phyloP scores from a whole-genome alignment of 192 early-diverging fungal species.

The Diversispora epigaea region DNA sequence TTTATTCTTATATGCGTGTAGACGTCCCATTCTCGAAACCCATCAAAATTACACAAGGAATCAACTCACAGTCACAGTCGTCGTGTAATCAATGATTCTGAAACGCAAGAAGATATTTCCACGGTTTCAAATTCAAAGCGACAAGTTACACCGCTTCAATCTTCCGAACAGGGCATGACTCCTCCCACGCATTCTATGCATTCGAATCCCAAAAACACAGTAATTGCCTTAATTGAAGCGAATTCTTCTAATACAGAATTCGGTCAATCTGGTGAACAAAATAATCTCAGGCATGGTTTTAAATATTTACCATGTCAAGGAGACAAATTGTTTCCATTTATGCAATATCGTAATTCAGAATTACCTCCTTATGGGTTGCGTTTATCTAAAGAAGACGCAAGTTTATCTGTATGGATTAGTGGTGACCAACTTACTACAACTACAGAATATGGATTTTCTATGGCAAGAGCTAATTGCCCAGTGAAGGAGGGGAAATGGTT shows the following conservation, averaged over 20 bases:
- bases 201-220: conserved; percentile 38
- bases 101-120: neutral
- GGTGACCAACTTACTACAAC: conserved; percentile 58
- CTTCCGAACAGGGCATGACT: conserved; percentile 29
- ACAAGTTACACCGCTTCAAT: conserved; percentile 1
- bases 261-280: conserved; percentile 49
- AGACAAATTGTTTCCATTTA: conserved; percentile 46
- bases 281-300: conserved; percentile 59
- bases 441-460: conserved; percentile 65
- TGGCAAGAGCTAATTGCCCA: conserved; percentile 59
- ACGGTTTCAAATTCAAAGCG: conserved; percentile 10
- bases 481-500: conserved; percentile 64
- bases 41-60: neutral
- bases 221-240: conserved; percentile 33
- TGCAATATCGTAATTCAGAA: conserved; percentile 53
- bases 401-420: conserved; percentile 56
- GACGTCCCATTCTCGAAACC: conserved; percentile 1
- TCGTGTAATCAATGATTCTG: neutral
- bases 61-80: neutral
- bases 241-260: conserved; percentile 38
- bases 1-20: neutral
- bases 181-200: conserved; percentile 17
- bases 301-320: conserved; percentile 60
- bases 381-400: conserved; percentile 58
- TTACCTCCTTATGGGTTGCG: conserved; percentile 44